phyloP scores from a whole-genome alignment of 23 red algal genomes.

The Agarophyton chilense region DNA sequence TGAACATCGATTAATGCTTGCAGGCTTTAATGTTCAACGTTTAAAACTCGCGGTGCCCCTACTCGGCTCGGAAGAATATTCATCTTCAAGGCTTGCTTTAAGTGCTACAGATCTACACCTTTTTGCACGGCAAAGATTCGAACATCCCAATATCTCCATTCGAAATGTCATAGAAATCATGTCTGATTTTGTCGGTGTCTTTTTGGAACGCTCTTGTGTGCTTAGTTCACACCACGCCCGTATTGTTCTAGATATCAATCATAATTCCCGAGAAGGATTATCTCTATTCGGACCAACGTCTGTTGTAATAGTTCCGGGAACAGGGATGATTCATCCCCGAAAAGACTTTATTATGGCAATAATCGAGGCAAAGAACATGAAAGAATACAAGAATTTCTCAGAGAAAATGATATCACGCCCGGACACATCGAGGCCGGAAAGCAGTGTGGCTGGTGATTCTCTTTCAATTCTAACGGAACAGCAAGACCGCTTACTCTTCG shows the following conservation, averaged over 20 bases:
- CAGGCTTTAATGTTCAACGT: conserved; percentile 61
- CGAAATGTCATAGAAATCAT: conserved; percentile 55
- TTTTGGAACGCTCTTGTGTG: conserved; percentile 45
- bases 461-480: conserved; percentile 42
- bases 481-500: conserved; percentile 43
- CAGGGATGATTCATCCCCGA: conserved; percentile 54
- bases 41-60: conserved; percentile 58
- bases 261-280: conserved; percentile 1
- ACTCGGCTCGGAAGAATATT: conserved; percentile 34
- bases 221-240: conserved; percentile 55
- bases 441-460: conserved; percentile 1
- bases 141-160: not conserved
- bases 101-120: conserved; percentile 55
- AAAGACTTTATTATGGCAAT: conserved; percentile 60
- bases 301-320: conserved; percentile 49
- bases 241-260: conserved; percentile 37
- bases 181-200: conserved; percentile 55
- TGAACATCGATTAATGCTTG: conserved; percentile 44
- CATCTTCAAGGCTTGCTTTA: conserved; percentile 53
- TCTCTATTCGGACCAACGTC: conserved; percentile 38
- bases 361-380: conserved; percentile 51
- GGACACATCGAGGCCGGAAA: not conserved
- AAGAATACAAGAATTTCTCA: conserved; percentile 28
- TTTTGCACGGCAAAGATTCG: conserved; percentile 46
- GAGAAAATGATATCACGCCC: conserved; percentile 22